These are phyloP conservation scores for Leucaena leucocephala DNA, from an alignment of 306 rosid genomes.

Conservation along the genomic window DNA sequence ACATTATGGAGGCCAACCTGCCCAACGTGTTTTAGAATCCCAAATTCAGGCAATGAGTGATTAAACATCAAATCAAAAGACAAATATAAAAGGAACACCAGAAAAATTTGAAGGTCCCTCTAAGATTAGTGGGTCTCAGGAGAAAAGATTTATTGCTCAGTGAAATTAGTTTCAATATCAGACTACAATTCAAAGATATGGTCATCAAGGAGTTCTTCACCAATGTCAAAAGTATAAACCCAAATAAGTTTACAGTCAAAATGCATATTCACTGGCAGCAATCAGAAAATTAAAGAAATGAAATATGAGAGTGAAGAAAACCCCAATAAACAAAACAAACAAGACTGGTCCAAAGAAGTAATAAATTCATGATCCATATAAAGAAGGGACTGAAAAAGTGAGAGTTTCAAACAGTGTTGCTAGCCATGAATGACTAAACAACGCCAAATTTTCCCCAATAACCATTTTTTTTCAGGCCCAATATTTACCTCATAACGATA, in stretches of 20 bases:
- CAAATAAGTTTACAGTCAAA: slow-evolving; percentile 33
- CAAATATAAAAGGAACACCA: slow-evolving; percentile 2
- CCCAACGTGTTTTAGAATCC: too few relatives aligned
- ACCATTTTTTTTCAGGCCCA: not conserved
- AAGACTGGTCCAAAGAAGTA: slow-evolving; percentile 33
- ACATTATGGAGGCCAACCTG: not conserved
- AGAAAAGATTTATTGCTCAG: slow-evolving; percentile 29
- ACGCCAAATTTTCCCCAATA: slow-evolving; percentile 30
- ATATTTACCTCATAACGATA: slow-evolving; percentile 30
- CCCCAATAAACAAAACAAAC: slow-evolving; percentile 43
- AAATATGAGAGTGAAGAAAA: slow-evolving; percentile 27
- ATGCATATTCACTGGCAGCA: slow-evolving; percentile 34
- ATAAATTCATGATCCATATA: slow-evolving; percentile 14
- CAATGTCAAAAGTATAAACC: slow-evolving; percentile 56
- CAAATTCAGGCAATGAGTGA: not conserved
- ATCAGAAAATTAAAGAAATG: not conserved
- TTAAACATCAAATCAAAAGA: slow-evolving; percentile 17
- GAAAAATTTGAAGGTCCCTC: not conserved
- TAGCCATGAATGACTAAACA: slow-evolving; percentile 42
- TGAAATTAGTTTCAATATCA: slow-evolving; percentile 27
- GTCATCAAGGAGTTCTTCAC: slow-evolving; percentile 44
- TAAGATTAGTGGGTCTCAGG: slow-evolving; percentile 7
- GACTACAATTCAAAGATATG: slow-evolving; percentile 28
- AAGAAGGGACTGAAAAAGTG: slow-evolving; percentile 37
- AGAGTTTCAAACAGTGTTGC: slow-evolving; percentile 36